phyloP scores from a whole-genome alignment of 768 basidiomycete genomes.

The Phallus indusiatus region DNA sequence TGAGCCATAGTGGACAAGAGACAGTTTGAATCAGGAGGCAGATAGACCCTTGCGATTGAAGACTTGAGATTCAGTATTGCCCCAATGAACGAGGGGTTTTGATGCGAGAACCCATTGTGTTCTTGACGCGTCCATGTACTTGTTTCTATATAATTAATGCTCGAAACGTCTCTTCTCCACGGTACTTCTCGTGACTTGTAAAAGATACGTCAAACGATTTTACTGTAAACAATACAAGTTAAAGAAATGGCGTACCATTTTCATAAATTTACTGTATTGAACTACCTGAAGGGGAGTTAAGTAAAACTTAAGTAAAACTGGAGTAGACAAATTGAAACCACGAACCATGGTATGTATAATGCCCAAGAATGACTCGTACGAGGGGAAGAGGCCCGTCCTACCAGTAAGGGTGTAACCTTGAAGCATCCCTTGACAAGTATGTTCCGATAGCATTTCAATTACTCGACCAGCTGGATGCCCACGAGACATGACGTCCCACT shows the following conservation, averaged over 20 bases:
- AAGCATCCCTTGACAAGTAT: slow-evolving; percentile 83
- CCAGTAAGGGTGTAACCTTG: slow-evolving; percentile 92
- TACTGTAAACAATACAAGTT: not conserved
- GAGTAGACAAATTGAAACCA: slow-evolving; percentile 1
- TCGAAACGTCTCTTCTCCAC: slow-evolving; percentile 65
- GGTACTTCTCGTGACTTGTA: slow-evolving; percentile 43
- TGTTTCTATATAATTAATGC: slow-evolving; percentile 82
- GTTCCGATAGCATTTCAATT: slow-evolving; percentile 82
- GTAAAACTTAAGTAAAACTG: not conserved
- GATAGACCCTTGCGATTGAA: slow-evolving; percentile 61
- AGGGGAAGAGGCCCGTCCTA: slow-evolving; percentile 75
- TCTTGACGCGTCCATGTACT: slow-evolving; percentile 81
- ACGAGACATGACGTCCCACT: slow-evolving; percentile 68
- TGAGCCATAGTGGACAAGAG: slow-evolving; percentile 78
- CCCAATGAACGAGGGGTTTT: slow-evolving; percentile 80
- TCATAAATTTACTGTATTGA: slow-evolving; percentile 81
- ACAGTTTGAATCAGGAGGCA: slow-evolving; percentile 88
- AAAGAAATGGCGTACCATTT: slow-evolving; percentile 46
- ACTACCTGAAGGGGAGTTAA: slow-evolving; percentile 32
- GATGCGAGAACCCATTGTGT: slow-evolving; percentile 87
- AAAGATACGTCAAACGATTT: not conserved
- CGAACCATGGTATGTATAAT: slow-evolving; percentile 75
- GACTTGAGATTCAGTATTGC: slow-evolving; percentile 76
- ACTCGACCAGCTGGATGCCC: slow-evolving; percentile 66
- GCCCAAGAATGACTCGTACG: slow-evolving; percentile 86